Conservation (phyloP, 73 alveolate species). For the Blepharisma japonicum region DNA sequence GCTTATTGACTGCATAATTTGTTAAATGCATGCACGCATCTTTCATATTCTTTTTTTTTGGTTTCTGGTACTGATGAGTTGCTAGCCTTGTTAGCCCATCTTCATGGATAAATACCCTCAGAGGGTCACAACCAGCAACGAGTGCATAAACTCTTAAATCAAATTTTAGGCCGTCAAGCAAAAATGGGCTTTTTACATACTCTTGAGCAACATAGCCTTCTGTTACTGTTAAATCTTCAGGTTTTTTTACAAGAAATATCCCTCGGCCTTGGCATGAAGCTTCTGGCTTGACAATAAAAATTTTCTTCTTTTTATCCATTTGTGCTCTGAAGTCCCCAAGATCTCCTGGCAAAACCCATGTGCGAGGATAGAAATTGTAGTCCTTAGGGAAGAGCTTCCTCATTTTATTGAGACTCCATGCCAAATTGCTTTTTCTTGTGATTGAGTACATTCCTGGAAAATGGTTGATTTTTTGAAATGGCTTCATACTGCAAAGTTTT, state of each 20-base stretch:
- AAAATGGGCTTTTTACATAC: slow-evolving; percentile 83
- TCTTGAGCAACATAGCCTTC: slow-evolving; percentile 61
- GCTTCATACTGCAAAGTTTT: background rate
- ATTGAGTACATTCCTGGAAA: slow-evolving; percentile 12
- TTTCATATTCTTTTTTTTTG: slow-evolving; percentile 60
- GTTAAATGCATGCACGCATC: slow-evolving; percentile 77
- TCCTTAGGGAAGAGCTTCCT: slow-evolving; percentile 21
- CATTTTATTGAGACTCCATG: slow-evolving; percentile 25
- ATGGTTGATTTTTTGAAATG: background rate
- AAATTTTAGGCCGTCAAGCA: slow-evolving; percentile 88
- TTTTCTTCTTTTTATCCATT: slow-evolving; percentile 26
- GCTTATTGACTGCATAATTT: slow-evolving; percentile 75
- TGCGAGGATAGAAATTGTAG: slow-evolving; percentile 42
- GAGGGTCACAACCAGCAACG: slow-evolving; percentile 80
- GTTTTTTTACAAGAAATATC: slow-evolving; percentile 31
- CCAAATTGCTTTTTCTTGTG: slow-evolving; percentile 13
- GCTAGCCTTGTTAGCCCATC: slow-evolving; percentile 96
- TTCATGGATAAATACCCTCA: slow-evolving; percentile 76
- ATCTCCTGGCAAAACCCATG: slow-evolving; percentile 39
- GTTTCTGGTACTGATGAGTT: slow-evolving; percentile 77
- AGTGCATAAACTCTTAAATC: slow-evolving; percentile 87
- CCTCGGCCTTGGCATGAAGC: slow-evolving; percentile 46
- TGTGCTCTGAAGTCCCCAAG: slow-evolving; percentile 35
- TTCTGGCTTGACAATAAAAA: slow-evolving; percentile 32
- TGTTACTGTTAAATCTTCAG: slow-evolving; percentile 19